These are phyloP conservation scores for Colletotrichum kahawae DNA, from an alignment of 2,329 filamentous ascomycete species.

Conservation along the genomic window DNA sequence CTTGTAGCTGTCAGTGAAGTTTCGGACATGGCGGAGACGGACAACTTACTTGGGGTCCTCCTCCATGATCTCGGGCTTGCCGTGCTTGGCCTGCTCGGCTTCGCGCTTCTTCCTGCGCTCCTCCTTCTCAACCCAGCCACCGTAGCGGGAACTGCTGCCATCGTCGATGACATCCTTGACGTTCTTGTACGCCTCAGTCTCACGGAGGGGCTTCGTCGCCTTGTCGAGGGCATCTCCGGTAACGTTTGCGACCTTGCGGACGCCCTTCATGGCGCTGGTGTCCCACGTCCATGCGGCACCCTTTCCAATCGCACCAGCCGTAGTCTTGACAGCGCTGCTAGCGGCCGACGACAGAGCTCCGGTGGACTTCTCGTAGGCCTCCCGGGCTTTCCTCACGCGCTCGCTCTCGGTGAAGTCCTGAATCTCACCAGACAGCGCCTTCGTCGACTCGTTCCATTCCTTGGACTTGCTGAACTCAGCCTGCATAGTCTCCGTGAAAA, in stretches of 20 bases:
- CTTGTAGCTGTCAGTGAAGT: conserved; percentile 54
- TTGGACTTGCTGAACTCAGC: conserved; percentile 95
- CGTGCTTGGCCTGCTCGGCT: conserved; percentile 62
- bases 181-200: conserved; percentile 93
- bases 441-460: conserved; percentile 99
- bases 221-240: conserved; percentile 91
- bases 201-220: conserved; percentile 89
- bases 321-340: conserved; percentile 80
- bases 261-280: conserved; percentile 88
- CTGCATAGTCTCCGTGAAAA: conserved; percentile 96
- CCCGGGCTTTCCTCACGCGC: conserved; percentile 81
- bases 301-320: conserved; percentile 86
- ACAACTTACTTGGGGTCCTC: conserved; percentile 85
- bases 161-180: conserved; percentile 98
- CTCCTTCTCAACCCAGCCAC: conserved; percentile 96
- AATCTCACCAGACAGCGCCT: conserved; percentile 86
- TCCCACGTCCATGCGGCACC: conserved; percentile 98
- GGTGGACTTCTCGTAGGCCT: conserved; percentile 86
- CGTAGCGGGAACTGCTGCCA: conserved; percentile 93
- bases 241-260: conserved; percentile 83
- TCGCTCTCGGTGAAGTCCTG: conserved; percentile 95
- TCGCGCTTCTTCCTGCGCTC: conserved; percentile 85
- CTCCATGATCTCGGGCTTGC: conserved; percentile 65
- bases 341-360: conserved; percentile 82
- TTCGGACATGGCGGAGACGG: neutral